These are phyloP conservation scores for Aristolochia californica DNA, from an alignment of 164 flowering plant genomes.

Conservation along the genomic window DNA sequence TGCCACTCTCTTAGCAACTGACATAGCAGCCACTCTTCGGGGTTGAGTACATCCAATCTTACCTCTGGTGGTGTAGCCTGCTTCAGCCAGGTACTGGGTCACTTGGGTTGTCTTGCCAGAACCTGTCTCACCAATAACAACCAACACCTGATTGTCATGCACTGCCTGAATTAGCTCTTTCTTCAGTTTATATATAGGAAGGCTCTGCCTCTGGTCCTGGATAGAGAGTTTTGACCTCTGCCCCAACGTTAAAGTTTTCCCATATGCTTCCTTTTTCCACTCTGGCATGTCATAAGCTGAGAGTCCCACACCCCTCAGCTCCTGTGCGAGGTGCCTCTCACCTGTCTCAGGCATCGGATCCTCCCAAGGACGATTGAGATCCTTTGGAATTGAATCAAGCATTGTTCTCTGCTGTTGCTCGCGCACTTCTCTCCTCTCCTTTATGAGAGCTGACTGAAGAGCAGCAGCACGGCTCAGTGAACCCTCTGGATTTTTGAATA, in stretches of 20 bases:
- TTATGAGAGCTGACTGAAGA: constrained; percentile 81
- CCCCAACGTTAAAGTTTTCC: constrained; percentile 81
- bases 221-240: constrained; percentile 92
- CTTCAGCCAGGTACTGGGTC: constrained; percentile 89
- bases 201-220: constrained; percentile 89
- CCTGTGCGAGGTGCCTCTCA: constrained; percentile 97
- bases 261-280: constrained; percentile 96
- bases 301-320: constrained; percentile 89
- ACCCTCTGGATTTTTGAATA: constrained; percentile 93
- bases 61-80: constrained; percentile 84
- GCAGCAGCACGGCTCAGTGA: constrained; percentile 95
- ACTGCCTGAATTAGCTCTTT: constrained; percentile 86
- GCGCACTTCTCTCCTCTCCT: constrained; percentile 86
- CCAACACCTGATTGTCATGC: constrained; percentile 85
- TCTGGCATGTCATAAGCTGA: constrained; percentile 98
- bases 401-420: constrained; percentile 92
- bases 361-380: constrained; percentile 98
- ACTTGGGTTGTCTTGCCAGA: constrained; percentile 96
- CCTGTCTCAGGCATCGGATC: constrained; percentile 99
- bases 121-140: constrained; percentile 93
- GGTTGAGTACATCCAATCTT: constrained; percentile 98
- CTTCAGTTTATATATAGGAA: constrained; percentile 83
- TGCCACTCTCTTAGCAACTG: constrained; percentile 95
- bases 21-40: constrained; percentile 95
- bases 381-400: constrained; percentile 96